A percentile compares a stretch with the other conserved stretches of the same genome.
phyloP scores from a whole-genome alignment of 2,329 filamentous ascomycete genomes.

The Xylaria sp. region DNA sequence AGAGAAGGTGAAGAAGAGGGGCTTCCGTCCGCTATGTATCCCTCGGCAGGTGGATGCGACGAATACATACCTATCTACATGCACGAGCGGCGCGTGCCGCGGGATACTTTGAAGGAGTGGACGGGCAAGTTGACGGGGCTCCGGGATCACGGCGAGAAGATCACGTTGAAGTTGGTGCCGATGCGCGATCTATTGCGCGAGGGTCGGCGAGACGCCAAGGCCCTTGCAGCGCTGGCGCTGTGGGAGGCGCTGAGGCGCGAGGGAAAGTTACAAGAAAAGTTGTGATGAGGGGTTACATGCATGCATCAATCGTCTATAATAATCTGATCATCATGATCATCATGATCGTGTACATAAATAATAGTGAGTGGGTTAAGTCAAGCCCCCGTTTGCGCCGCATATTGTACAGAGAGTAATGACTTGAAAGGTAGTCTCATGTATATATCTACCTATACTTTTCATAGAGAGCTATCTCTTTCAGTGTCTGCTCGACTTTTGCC shows the following conservation, averaged over 20 bases:
- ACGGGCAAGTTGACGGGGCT: constrained; percentile 63
- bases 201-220: constrained; percentile 63
- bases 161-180: constrained; percentile 63
- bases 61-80: constrained; percentile 65
- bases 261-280: constrained; percentile 36
- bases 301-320: not conserved
- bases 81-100: constrained; percentile 58
- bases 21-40: constrained; percentile 58
- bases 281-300: constrained; percentile 1
- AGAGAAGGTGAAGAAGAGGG: constrained; percentile 46
- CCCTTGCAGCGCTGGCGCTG: constrained; percentile 62
- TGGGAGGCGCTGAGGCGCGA: constrained; percentile 62
- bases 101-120: constrained; percentile 59
- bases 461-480: constrained; percentile 69
- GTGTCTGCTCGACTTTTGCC: constrained; percentile 67
- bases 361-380: not conserved
- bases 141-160: constrained; percentile 64
- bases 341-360: too few relatives aligned
- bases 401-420: constrained; percentile 1
- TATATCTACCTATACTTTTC: constrained; percentile 54
- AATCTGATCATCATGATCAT: not conserved
- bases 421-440: constrained; percentile 6
- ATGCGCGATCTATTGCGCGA: constrained; percentile 63
- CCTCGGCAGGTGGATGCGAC: constrained; percentile 65
- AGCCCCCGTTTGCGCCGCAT: not conserved